Evolutionary conservation across 768 basidiomycete species (phyloP).

Genomic region (Naganishia randhawae): DNA sequence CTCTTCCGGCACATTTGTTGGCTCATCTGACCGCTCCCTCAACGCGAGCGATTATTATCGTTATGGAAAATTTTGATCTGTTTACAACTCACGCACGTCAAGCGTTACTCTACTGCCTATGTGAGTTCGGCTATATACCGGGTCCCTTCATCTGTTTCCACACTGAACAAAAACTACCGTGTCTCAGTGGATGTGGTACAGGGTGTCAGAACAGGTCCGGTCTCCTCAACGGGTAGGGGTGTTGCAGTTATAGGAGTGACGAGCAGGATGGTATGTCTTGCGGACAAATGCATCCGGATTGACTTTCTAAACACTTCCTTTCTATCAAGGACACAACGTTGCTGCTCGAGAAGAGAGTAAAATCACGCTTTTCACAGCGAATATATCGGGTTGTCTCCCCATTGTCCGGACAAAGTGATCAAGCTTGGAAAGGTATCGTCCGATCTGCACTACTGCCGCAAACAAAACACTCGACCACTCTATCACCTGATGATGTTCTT

Average conservation of each 20-base stretch:
- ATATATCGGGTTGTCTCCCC: constrained; percentile 74
- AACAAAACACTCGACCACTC: constrained; percentile 29
- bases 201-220: constrained; percentile 57
- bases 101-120: constrained; percentile 84
- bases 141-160: not conserved
- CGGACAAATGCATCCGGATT: constrained; percentile 8
- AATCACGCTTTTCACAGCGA: constrained; percentile 92
- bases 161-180: not conserved
- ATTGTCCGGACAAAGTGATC: constrained; percentile 57
- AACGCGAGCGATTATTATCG: constrained; percentile 69
- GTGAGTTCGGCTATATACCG: constrained; percentile 35
- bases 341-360: constrained; percentile 89
- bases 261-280: constrained; percentile 59
- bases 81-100: constrained; percentile 90
- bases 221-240: constrained; percentile 59
- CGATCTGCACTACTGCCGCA: constrained; percentile 47
- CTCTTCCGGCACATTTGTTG: constrained; percentile 63
- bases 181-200: constrained; percentile 77
- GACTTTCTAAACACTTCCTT: not conserved
- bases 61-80: constrained; percentile 89
- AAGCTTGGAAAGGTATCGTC: constrained; percentile 57
- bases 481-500: constrained; percentile 50
- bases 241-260: constrained; percentile 83
- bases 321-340: constrained; percentile 67
- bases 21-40: constrained; percentile 53